These are phyloP conservation scores for Alternaria atra DNA, from an alignment of 2,329 filamentous ascomycete species.

Conservation along the genomic window DNA sequence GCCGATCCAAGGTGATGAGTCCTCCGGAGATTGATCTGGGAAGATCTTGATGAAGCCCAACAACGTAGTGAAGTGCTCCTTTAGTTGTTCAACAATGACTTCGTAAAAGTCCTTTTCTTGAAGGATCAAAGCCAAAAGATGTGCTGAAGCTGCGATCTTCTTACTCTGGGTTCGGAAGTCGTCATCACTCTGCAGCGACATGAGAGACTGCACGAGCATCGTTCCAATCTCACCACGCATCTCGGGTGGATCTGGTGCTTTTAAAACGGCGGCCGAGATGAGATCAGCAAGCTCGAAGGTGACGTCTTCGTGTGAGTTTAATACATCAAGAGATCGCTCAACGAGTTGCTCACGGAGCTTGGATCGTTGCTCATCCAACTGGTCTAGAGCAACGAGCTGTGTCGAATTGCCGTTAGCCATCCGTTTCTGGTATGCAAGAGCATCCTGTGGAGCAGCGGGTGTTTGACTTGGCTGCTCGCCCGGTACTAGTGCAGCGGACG, in stretches of 20 bases:
- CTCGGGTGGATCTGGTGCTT: conserved; percentile 66
- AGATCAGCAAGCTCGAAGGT: conserved; percentile 92
- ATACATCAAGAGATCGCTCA: conserved; percentile 87
- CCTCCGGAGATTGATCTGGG: conserved; percentile 72
- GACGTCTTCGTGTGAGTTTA: conserved; percentile 85
- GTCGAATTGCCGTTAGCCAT: conserved; percentile 44
- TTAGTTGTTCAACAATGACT: conserved; percentile 76
- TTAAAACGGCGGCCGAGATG: conserved; percentile 75
- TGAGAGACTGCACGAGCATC: conserved; percentile 83
- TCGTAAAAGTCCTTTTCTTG: conserved; percentile 84
- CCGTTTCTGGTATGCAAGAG: conserved; percentile 46
- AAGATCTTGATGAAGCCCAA: conserved; percentile 80
- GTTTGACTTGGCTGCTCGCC: conserved; percentile 27
- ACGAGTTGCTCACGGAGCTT: conserved; percentile 80
- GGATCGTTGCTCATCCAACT: conserved; percentile 78
- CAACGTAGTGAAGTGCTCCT: conserved; percentile 78
- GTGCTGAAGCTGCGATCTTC: conserved; percentile 89
- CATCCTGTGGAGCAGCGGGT: conserved; percentile 27
- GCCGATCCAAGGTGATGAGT: conserved; percentile 90
- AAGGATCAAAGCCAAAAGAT: conserved; percentile 86
- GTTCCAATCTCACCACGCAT: conserved; percentile 78
- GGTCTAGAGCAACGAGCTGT: conserved; percentile 71
- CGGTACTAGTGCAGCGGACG: conserved; percentile 28
- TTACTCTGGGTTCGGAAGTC: conserved; percentile 65
- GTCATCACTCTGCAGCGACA: conserved; percentile 69